A percentile compares a stretch with the other conserved stretches of the same genome.
Evolutionary conservation across 257 asterid species (phyloP).

Genomic region (Lycium ferocissimum): DNA sequence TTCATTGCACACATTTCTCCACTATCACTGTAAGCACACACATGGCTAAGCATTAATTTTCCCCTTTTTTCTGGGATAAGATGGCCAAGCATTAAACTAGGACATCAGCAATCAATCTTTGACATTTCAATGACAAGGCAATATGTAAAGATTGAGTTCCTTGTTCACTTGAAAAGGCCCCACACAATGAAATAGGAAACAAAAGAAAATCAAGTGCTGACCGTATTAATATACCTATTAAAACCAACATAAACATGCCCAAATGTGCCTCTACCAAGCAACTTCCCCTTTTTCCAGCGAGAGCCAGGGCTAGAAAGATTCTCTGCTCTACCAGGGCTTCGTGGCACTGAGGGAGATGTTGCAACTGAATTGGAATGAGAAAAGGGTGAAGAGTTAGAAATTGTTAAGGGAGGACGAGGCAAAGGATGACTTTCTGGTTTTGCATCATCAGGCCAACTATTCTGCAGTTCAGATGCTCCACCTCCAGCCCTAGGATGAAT

Average conservation of each 20-base stretch:
- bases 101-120: conserved; percentile 16
- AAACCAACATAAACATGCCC: conserved; percentile 79
- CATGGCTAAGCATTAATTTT: conserved; percentile 9
- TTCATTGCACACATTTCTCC: conserved; percentile 99
- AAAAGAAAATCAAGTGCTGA: conserved; percentile 19
- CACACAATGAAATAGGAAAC: background rate
- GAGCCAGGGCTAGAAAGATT: conserved; percentile 84
- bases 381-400: conserved; percentile 68
- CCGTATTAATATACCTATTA: conserved; percentile 58
- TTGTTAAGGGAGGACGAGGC: conserved; percentile 83
- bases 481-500: conserved; percentile 93
- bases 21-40: conserved; percentile 61
- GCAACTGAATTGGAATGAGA: conserved; percentile 90
- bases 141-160: conserved; percentile 16
- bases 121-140: conserved; percentile 20
- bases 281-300: conserved; percentile 95
- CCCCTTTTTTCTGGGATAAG: background rate
- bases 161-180: conserved; percentile 27
- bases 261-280: conserved; percentile 61
- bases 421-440: conserved; percentile 83
- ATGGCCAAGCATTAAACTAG: conserved; percentile 24
- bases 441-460: conserved; percentile 82
- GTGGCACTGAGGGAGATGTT: conserved; percentile 88
- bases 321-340: conserved; percentile 96
- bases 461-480: conserved; percentile 66